Percentiles rank a stretch among this genome's conserved stretches.
Evolutionary conservation across 208 protist species (phyloP).

Genomic region (Trypanosoma lewisi): DNA sequence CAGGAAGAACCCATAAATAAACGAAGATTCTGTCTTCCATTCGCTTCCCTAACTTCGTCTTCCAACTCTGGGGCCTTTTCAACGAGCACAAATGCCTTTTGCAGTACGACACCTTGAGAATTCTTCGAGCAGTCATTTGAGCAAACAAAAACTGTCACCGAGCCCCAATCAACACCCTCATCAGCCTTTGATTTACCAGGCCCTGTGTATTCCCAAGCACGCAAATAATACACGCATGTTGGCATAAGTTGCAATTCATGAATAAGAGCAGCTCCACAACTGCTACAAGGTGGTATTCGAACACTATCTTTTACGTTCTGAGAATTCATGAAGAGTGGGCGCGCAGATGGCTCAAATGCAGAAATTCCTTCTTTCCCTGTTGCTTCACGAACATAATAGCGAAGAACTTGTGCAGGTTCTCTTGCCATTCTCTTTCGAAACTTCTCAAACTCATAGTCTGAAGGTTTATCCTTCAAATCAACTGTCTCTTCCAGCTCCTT

Average conservation of each 20-base stretch:
- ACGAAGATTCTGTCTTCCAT: conserved; percentile 17
- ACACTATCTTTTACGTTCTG: conserved; percentile 41
- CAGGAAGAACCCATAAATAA: conserved; percentile 10
- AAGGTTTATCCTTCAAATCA: conserved; percentile 67
- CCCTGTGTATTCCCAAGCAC: conserved; percentile 41
- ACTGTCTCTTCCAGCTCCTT: conserved; percentile 61
- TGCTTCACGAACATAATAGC: conserved; percentile 55
- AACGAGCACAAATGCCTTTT: conserved; percentile 60
- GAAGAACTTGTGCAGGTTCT: conserved; percentile 68
- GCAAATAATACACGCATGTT: conserved; percentile 72
- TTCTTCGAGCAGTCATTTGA: conserved; percentile 48
- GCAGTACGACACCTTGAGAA: conserved; percentile 43
- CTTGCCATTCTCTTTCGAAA: conserved; percentile 62
- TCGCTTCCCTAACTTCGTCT: conserved; percentile 21
- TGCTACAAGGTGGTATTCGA: conserved; percentile 48
- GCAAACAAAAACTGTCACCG: conserved; percentile 75
- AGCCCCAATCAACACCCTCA: conserved; percentile 82
- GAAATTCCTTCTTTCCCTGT: not conserved
- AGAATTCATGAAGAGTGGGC: conserved; percentile 80
- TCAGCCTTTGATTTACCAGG: conserved; percentile 22
- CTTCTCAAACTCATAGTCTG: conserved; percentile 79
- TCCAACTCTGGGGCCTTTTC: conserved; percentile 29
- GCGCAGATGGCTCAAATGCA: not conserved
- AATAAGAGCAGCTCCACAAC: conserved; percentile 61
- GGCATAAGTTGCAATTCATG: conserved; percentile 85